Evolutionary conservation across 495 filamentous ascomycete genomes (phyloP).

Genomic region (Talaromyces thailandensis): DNA sequence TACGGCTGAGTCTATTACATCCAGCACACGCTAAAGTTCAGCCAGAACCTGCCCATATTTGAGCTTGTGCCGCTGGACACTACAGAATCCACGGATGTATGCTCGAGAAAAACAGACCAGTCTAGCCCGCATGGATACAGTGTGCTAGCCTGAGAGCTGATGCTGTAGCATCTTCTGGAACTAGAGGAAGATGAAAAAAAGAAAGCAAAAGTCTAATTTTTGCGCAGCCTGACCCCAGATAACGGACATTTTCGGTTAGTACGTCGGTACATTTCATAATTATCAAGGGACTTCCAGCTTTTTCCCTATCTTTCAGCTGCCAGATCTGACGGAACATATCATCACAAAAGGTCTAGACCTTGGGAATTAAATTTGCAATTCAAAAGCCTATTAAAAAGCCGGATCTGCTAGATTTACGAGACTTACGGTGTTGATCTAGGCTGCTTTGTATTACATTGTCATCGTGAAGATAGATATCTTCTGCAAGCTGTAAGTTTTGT

Average conservation of each 20-base stretch:
- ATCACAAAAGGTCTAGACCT: background rate
- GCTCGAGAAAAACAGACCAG: too few species aligned
- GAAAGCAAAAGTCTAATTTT: background rate
- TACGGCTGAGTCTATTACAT: too few species aligned
- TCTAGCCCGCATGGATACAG: too few species aligned
- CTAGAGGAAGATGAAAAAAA: background rate
- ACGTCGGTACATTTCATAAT: background rate
- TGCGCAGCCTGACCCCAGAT: background rate
- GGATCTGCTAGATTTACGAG: background rate
- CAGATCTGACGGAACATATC: background rate
- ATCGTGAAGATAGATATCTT: background rate
- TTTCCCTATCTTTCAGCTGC: background rate
- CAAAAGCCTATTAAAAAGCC: background rate
- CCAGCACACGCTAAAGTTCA: too few species aligned
- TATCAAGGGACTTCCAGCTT: background rate
- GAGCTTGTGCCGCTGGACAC: too few species aligned
- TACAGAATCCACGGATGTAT: too few species aligned
- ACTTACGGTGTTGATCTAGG: background rate
- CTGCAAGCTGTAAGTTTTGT: background rate
- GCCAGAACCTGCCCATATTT: too few species aligned
- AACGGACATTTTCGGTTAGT: background rate
- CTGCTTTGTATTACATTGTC: background rate
- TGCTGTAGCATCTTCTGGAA: background rate
- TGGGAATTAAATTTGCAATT: background rate
- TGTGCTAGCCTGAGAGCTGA: background rate